phyloP scores from a whole-genome alignment of 352 stramenopile genomes.

The Globisporangium acanthophoron region DNA sequence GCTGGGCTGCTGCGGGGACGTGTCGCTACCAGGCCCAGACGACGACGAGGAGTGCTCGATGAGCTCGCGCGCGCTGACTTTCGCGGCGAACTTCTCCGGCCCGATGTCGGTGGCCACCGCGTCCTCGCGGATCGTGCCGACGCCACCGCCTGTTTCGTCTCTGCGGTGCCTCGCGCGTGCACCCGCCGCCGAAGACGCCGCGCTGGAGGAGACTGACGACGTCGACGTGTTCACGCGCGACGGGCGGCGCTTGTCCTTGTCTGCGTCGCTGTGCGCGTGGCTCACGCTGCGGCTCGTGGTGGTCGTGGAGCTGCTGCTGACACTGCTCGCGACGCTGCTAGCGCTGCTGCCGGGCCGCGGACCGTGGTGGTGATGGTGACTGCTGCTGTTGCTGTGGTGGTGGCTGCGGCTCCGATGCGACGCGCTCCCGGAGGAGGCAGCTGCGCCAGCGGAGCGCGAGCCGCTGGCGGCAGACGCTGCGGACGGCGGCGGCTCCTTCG shows the following conservation, averaged over 20 bases:
- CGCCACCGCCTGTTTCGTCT: conserved; percentile 1
- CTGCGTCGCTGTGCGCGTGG: conserved; percentile 2
- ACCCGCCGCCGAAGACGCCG: not conserved
- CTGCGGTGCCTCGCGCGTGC: conserved; percentile 1
- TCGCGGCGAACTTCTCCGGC: conserved; percentile 38
- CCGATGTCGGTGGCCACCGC: conserved; percentile 21
- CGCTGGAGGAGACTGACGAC: conserved; percentile 8
- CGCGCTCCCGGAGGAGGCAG: not conserved
- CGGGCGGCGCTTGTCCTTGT: conserved; percentile 8
- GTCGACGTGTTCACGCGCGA: conserved; percentile 10
- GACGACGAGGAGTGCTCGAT: conserved; percentile 40
- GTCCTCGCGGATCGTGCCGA: conserved; percentile 10
- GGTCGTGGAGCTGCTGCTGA: conserved; percentile 13
- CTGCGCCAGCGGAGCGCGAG: not conserved
- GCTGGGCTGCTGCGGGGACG: conserved; percentile 9
- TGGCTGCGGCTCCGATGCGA: conserved; percentile 6
- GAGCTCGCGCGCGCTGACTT: conserved; percentile 20
- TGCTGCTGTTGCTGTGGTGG: not conserved
- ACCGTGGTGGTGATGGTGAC: not conserved
- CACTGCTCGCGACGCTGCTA: conserved; percentile 11
- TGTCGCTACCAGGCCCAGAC: conserved; percentile 34
- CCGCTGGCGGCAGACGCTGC: not conserved
- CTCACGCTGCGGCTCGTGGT: conserved; percentile 8
- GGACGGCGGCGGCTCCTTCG: not conserved
- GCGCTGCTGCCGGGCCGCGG: conserved; percentile 7